Evolutionary conservation across 768 basidiomycete genomes (phyloP), one percentile per base, ranked within the genome.

Genomic region (Hypsizygus marmoreus): DNA sequence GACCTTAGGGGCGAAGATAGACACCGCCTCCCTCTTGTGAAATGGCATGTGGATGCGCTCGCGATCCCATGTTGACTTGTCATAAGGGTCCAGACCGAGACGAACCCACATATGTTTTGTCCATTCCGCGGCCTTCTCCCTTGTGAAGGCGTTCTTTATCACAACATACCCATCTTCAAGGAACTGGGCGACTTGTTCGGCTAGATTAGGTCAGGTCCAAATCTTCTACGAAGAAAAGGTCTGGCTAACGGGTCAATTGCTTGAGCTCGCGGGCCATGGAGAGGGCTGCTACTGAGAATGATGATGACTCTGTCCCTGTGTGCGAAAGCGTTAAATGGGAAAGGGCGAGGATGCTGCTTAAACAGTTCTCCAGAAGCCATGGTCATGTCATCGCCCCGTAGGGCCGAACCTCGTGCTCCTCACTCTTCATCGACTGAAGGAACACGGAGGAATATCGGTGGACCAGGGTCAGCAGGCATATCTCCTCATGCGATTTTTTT

Each of bases 31-130:
- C 14, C 74, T 63, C 35, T 59, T 69, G 52, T 75, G 75, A 61
- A 64, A 73, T 3, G 82, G 82, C 76, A 84, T 77, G 57, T 82
- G 79, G 30, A 74, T 71, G 14, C 74, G 68, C 47, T 79, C 79
- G 34, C 61, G 59, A 47, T 67, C 63, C 79, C 81, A 82, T n/a
- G 78, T 79, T 10, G 72, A 62, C 55, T 75, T 77, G 55, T 84
- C 77, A 31, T 69, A 58, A 6, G 77, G 76, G 51, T 81, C 75
- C 53, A 79, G 56, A 16, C 73, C 75, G 29, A 82, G 65, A 16
- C 80, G 71, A 40, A 69, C 52, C 77, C 79, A 84, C 17, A 83
- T 60, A 45, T 75, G 68, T 32, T 72, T 61, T 6, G 73, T 78
- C 68, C 74, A 79, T 33, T 75, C 71, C 19, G 54, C 70, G 1